These are phyloP conservation scores for Herpetospermum pedunculosum DNA, from an alignment of 306 rosid genomes.

Conservation along the genomic window DNA sequence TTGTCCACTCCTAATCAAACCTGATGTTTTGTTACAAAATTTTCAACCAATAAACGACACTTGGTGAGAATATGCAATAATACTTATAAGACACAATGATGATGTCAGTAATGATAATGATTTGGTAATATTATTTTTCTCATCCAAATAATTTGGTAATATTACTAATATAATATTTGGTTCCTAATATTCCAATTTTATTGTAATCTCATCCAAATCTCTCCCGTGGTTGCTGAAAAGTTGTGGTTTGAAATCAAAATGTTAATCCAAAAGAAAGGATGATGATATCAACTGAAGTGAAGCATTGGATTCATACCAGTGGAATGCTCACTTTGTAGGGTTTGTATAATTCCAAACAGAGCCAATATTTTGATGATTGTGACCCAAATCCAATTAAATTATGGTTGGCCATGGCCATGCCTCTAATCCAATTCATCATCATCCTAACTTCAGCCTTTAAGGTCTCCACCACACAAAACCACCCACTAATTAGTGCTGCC, in stretches of 20 bases:
- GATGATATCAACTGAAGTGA: neutral
- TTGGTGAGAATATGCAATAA: neutral
- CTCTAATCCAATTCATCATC: neutral
- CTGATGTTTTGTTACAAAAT: no score
- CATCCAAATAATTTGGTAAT: no score
- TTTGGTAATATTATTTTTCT: neutral
- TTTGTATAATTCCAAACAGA: neutral
- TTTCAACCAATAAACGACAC: no score
- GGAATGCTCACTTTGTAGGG: neutral
- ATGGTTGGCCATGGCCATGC: neutral
- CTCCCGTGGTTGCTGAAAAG: neutral
- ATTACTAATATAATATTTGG: no score
- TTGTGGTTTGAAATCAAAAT: neutral
- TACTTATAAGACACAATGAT: neutral
- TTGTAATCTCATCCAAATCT: neutral
- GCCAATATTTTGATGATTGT: neutral
- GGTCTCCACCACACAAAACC: neutral
- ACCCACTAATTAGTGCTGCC: neutral
- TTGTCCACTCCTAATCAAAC: no score
- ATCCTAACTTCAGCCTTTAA: neutral
- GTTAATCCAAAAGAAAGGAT: neutral
- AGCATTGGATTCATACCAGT: neutral
- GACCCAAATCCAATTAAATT: neutral
- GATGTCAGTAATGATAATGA: neutral
- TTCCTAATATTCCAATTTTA: neutral